phyloP scores from a whole-genome alignment of 2,329 filamentous ascomycete genomes.

The Conoideocrella luteorostrata region DNA sequence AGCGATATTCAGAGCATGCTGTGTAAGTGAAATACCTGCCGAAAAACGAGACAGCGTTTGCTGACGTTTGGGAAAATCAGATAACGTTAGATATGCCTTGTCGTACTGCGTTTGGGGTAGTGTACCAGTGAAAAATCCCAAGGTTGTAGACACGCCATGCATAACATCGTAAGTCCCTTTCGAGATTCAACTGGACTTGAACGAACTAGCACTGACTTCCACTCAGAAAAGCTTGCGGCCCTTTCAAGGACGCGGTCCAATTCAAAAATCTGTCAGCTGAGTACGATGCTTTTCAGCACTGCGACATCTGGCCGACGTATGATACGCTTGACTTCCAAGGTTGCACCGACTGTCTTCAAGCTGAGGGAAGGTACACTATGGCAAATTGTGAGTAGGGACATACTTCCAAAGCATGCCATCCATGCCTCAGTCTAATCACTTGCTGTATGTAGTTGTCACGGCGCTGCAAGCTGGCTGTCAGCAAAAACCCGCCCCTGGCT shows the following conservation, averaged over 20 bases:
- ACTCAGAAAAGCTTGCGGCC: constrained; percentile 45
- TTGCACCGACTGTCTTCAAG: constrained; percentile 42
- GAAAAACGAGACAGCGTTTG: not conserved
- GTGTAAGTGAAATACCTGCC: constrained; percentile 38
- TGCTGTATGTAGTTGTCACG: constrained; percentile 33
- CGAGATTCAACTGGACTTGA: not conserved
- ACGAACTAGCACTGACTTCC: constrained; percentile 17
- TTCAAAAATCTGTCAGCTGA: constrained; percentile 43
- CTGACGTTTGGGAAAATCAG: constrained; percentile 24
- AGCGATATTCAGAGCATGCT: constrained; percentile 49
- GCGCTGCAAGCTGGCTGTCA: constrained; percentile 50
- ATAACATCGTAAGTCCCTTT: constrained; percentile 38
- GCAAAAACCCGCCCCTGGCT: constrained; percentile 41
- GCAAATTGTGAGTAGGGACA: constrained; percentile 49
- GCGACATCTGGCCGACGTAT: constrained; percentile 37
- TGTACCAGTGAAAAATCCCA: constrained; percentile 31
- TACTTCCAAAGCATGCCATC: not conserved
- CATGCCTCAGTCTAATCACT: constrained; percentile 11
- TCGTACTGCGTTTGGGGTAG: constrained; percentile 49
- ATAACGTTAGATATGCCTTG: constrained; percentile 51
- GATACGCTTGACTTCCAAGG: constrained; percentile 28
- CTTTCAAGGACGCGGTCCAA: constrained; percentile 38
- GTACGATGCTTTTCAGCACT: constrained; percentile 46
- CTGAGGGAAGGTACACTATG: constrained; percentile 33
- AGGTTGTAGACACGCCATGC: constrained; percentile 39